These are phyloP conservation scores for Panaeolus cyanescens DNA, from an alignment of 768 basidiomycete genomes.

Conservation along the genomic window DNA sequence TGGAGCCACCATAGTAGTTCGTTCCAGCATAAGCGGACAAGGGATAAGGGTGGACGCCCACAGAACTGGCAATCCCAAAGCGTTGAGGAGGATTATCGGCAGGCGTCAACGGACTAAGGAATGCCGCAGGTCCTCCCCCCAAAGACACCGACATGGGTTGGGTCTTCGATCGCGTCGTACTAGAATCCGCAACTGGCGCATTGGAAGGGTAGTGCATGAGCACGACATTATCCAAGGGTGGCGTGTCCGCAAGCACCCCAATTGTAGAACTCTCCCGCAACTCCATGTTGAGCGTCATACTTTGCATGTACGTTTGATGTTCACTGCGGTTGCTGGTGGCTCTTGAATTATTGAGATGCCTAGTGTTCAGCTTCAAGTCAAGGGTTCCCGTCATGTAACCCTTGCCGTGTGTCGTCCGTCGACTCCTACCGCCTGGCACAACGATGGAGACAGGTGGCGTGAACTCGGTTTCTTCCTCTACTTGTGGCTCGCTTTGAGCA, in stretches of 20 bases:
- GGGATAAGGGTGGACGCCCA: neutral
- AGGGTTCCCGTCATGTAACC: neutral
- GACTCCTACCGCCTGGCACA: neutral
- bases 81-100: neutral
- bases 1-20: neutral
- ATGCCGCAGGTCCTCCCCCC: neutral
- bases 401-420: neutral
- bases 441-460: neutral
- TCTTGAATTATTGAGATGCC: neutral
- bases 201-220: neutral
- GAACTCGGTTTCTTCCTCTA: neutral
- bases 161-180: neutral
- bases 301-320: neutral
- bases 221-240: neutral
- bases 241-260: neutral
- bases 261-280: neutral
- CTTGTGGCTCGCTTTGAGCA: neutral
- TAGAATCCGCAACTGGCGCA: neutral
- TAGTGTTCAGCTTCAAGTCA: neutral
- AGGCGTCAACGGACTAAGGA: neutral
- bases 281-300: constrained; percentile 1
- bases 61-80: neutral
- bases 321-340: neutral
- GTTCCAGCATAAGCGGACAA: neutral
- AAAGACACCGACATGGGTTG: neutral